Evolutionary conservation across 805 yeast genomes (phyloP), one percentile per base, ranked within the genome.

Genomic region (Saccharomycopsis microspora): DNA sequence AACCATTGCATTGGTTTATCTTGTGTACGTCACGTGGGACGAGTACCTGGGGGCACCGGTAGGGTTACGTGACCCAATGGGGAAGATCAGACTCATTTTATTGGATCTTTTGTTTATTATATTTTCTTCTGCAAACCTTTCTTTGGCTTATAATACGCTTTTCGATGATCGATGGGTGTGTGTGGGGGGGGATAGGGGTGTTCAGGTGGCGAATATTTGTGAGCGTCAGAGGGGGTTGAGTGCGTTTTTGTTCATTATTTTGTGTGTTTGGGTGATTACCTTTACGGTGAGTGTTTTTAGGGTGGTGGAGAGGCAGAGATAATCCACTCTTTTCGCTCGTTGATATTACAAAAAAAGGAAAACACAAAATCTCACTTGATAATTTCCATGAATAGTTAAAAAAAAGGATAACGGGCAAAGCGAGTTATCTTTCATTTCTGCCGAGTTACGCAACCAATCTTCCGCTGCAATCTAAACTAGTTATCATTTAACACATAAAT

Each of bases 31-130:
- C 61, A 79, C 95, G 2, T 80, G 78, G 58, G 97, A 93, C 63
- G 98, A 93, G 63, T 90, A 86, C 63, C 75, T 81, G 29, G 94
- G 96, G 9, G 83, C 86, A 60, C 98, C 97, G 0, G 63, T 93
- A 43, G 98, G 98, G 0, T 69, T 93, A 41, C 74, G 98, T 56
- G 76, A 86, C 52, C 94, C 97, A 0, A 68, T 76, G 51, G 86
- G 84, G 29, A 93, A 93, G 61, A 75, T 93, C 70, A 73, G 85
- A 58, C 72, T 90, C 46, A 76, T 90, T 51, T 68, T 88, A 69
- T 68, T 88, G 55, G 98, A 93, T 61, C 68, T 90, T 39, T 65
- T 90, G 33, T 87, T 93, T 63, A 86, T 93, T 53, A 88, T 90
- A 28, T 85, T 89, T 59, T 80, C 88, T 10, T 76, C 94, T 41